Conservation (phyloP, 2,329 filamentous ascomycete species). For the Aspergillus terreus region DNA sequence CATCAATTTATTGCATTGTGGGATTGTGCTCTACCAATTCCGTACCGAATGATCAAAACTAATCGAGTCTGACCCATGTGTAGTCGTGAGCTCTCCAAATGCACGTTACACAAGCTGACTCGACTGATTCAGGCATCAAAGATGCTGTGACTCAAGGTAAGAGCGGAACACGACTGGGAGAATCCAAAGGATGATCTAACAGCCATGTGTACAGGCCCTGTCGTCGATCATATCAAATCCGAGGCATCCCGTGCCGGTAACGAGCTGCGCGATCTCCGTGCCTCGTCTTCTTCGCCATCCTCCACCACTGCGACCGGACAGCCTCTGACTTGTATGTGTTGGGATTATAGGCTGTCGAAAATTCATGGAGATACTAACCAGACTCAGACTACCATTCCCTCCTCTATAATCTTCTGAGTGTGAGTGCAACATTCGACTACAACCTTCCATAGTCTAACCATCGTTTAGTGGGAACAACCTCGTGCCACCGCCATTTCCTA, state of each 20-base stretch:
- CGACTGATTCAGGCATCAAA: conserved; percentile 18
- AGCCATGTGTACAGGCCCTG: conserved; percentile 42
- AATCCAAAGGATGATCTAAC: conserved; percentile 7
- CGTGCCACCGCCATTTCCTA: conserved; percentile 61
- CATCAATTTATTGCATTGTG: too few relatives aligned
- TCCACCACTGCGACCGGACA: conserved; percentile 58
- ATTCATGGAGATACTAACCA: conserved; percentile 12
- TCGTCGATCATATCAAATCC: conserved; percentile 55
- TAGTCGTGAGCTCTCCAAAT: not conserved
- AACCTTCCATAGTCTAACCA: conserved; percentile 4
- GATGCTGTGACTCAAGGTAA: conserved; percentile 25
- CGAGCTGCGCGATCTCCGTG: conserved; percentile 58
- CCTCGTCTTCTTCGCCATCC: conserved; percentile 51
- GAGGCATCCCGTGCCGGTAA: conserved; percentile 54
- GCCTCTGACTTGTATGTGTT: conserved; percentile 55
- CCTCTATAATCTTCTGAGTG: conserved; percentile 63
- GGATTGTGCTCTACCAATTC: too few relatives aligned
- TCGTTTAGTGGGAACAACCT: conserved; percentile 60
- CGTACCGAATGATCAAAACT: not conserved
- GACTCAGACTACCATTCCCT: conserved; percentile 61
- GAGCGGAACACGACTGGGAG: not conserved
- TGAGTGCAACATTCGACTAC: conserved; percentile 31
- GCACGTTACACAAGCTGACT: conserved; percentile 17
- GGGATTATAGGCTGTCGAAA: not conserved
- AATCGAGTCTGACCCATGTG: conserved; percentile 5